Base-by-base conservation (phyloP, 1,139 yeast species). In the Pichia sp. region DNA sequence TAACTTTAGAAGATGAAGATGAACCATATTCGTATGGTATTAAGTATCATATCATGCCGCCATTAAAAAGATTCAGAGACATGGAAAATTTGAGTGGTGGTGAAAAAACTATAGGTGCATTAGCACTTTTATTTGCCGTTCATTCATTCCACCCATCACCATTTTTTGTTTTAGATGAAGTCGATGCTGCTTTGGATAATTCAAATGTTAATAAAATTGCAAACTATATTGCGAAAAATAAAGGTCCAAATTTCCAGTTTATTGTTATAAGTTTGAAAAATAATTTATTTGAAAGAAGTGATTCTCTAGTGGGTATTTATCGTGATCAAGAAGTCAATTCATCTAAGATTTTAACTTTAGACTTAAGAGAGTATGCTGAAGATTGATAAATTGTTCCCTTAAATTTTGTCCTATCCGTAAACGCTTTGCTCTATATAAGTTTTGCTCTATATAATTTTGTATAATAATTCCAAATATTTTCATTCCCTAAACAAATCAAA, bases 21-120 rank as follows among this genome's bases (percentile, higher is more conserved):
- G 95, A 86, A 55, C 97, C 96, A 6, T 94, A 82, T 57, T 65
- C 76, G 36, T 79, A 80, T 0, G 98, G 97, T 1, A 74, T 89
- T 43, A 84, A 81, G 55, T 94, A 87, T 58, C 95, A 89, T 61
- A 96, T 96, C 1, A 90, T 90, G 84, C 97, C 98, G 1, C 98
- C 98, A 10, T 76, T 86, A 79, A 94, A 92, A 58, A 73, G 97
- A 54, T 92, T 89, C 62, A 76, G 94, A 57, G 97, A 87, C 54
- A 90, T 92, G 89, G 96, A 87, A 48, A 76, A 86, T 50, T 70
- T 92, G 12, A 87, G 97, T 0, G 99, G 98, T 42, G 99, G 99
- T 41, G 98, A 92, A 60, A 89, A 90, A 62, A 87, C 97, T 1
- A 84, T 92, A 65, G 98, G 98, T 1, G 98, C 98, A 0, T 70